A percentile compares a stretch with the other conserved stretches of the same genome.
Conservation (phyloP, 805 yeast species). For the Saturnispora mendoncae region DNA sequence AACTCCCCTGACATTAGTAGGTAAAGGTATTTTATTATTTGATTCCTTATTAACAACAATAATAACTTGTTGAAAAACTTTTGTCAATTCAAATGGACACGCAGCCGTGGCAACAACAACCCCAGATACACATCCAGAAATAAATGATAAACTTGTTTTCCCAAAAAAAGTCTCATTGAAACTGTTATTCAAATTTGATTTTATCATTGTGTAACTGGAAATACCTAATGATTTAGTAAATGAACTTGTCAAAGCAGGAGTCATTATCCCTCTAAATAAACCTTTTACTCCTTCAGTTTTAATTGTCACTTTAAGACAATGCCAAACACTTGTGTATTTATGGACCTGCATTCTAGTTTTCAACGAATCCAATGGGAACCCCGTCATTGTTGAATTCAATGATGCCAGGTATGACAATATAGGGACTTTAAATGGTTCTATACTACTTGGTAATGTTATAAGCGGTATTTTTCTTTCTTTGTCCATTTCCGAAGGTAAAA, state of each 20-base stretch:
- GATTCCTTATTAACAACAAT: constrained; percentile 30
- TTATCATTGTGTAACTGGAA: constrained; percentile 24
- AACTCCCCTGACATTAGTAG: constrained; percentile 31
- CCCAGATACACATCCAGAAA: constrained; percentile 63
- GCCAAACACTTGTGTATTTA: constrained; percentile 44
- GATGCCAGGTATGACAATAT: constrained; percentile 58
- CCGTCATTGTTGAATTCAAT: constrained; percentile 54
- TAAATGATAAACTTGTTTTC: constrained; percentile 26
- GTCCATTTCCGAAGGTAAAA: background rate
- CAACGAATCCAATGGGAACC: constrained; percentile 76
- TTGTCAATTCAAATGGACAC: constrained; percentile 81
- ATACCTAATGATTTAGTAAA: constrained; percentile 58
- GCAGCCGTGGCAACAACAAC: constrained; percentile 52
- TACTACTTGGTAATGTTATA: constrained; percentile 34
- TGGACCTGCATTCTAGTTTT: constrained; percentile 83
- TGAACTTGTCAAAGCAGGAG: constrained; percentile 62
- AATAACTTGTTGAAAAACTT: constrained; percentile 68
- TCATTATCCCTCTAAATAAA: constrained; percentile 67
- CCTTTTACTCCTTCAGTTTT: constrained; percentile 57
- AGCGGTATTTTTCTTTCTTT: background rate
- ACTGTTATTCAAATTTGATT: constrained; percentile 35
- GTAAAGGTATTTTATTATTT: constrained; percentile 18
- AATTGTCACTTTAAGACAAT: constrained; percentile 49
- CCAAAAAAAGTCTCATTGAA: constrained; percentile 30
- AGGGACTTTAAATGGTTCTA: constrained; percentile 48